These are phyloP conservation scores for Ehretia macrophylla DNA, from an alignment of 257 asterid species.

Conservation along the genomic window DNA sequence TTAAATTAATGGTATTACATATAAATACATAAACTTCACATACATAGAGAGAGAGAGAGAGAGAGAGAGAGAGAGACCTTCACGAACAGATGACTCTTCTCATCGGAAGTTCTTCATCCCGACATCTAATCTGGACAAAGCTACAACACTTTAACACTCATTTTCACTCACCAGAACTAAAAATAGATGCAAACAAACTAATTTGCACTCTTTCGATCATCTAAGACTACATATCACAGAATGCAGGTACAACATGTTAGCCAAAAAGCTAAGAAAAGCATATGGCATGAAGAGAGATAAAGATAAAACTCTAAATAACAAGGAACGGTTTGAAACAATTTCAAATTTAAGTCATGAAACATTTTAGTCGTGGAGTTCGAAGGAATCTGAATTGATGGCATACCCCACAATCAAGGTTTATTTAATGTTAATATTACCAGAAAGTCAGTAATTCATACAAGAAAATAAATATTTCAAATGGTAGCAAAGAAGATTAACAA, in stretches of 20 bases:
- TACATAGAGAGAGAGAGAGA: background rate
- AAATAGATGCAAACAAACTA: no score
- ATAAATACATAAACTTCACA: background rate
- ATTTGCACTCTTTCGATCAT: background rate
- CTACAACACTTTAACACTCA: background rate
- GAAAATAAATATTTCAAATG: background rate
- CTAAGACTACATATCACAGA: background rate
- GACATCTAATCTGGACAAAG: background rate
- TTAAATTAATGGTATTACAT: background rate
- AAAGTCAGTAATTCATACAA: background rate
- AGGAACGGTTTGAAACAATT: background rate
- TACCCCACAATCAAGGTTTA: background rate
- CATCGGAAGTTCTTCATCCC: background rate
- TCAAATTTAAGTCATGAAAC: background rate
- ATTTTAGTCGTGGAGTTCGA: background rate
- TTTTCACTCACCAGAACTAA: no score
- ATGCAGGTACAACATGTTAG: background rate
- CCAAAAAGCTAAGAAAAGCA: background rate
- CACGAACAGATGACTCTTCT: background rate
- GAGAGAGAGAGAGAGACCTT: background rate
- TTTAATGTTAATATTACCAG: background rate
- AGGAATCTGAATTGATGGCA: background rate
- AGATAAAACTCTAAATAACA: background rate
- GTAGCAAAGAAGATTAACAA: constrained; percentile 2
- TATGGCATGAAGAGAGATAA: background rate